Base-by-base conservation (phyloP, 176 grass and related monocot species). In the Lolium rigidum region DNA sequence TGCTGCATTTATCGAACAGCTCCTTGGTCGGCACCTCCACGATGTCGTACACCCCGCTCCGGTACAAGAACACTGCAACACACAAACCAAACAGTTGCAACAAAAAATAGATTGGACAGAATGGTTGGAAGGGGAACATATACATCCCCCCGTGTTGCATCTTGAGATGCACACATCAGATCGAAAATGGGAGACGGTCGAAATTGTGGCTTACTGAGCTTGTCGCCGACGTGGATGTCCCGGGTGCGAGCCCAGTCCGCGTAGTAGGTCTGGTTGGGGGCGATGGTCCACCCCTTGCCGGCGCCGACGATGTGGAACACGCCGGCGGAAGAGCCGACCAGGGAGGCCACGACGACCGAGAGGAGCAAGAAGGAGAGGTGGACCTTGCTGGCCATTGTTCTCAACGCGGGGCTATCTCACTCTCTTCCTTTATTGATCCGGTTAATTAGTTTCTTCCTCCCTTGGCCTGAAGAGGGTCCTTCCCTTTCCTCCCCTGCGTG, bases 301-400 rank as follows among this genome's bases (percentile, higher is more conserved):
- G 91, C 95, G 60, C 95, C 95, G 51, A 98, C 91, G 38, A 98
- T 98, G 90, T 95, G 95, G 66, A 89, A 91, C 2, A 88, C 50
- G 21, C 91, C 89, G 76, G 90, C 91, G 0, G 51, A 78, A 18
- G 90, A 89, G 46, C 81, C 93, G 54, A 49, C 60, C 69, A 97
- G 88, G 74, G 86, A 91, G 21, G 86, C 85, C 58, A 84, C 4
- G 43, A 89, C 41, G 28, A 76, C 85, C 5, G 59, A 83, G 60
- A 93, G 15, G 70, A 94, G 84, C 86, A 91, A 52, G 52, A 91
- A 18, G 48, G 68, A 72, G 35, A 57, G 77, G 7, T 79, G 89
- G 3, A n/a, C n/a, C 69, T 52, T 76, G 41, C 61, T 66, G 50
- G 82, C 69, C 89, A 91, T 91, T 9, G 70, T 6, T 68, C 67